Evolutionary conservation across 2,329 filamentous ascomycete genomes (phyloP).

Genomic region (Colletotrichum lentis): DNA sequence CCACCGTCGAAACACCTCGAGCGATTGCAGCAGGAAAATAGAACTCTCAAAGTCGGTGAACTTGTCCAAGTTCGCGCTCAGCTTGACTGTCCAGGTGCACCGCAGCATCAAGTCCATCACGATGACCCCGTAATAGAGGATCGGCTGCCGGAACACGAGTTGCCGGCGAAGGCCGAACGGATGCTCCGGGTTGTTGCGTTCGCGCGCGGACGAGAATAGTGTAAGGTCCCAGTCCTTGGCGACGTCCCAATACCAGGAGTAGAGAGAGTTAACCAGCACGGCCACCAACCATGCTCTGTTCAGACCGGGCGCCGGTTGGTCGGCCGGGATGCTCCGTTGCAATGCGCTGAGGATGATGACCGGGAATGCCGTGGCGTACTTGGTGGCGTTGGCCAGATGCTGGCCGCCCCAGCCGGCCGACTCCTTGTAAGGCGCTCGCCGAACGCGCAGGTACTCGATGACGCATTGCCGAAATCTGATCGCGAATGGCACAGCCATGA

Average conservation of each 20-base stretch:
- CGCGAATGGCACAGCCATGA: conserved; percentile 82
- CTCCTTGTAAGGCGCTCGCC: conserved; percentile 62
- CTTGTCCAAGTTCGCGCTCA: conserved; percentile 82
- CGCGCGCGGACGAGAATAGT: conserved; percentile 69
- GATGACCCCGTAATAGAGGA: conserved; percentile 85
- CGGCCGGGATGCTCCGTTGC: conserved; percentile 66
- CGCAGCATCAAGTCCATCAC: conserved; percentile 80
- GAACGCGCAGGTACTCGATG: conserved; percentile 82
- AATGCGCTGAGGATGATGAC: conserved; percentile 83
- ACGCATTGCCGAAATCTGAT: conserved; percentile 93
- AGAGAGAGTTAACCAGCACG: conserved; percentile 83
- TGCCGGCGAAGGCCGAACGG: conserved; percentile 80
- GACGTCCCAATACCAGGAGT: conserved; percentile 99
- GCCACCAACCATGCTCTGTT: conserved; percentile 73
- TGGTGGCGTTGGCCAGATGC: conserved; percentile 91
- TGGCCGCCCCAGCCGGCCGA: conserved; percentile 78
- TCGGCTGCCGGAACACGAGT: conserved; percentile 74
- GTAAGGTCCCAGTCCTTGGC: conserved; percentile 96
- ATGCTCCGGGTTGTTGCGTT: conserved; percentile 69
- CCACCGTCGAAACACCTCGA: conserved; percentile 90
- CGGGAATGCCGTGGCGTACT: conserved; percentile 94
- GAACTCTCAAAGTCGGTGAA: conserved; percentile 87
- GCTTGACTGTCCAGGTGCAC: conserved; percentile 90
- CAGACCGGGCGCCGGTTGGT: conserved; percentile 50
- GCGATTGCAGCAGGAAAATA: conserved; percentile 84